Evolutionary conservation across 768 basidiomycete genomes (phyloP).

Genomic region (Xerocomellus amylosporus): DNA sequence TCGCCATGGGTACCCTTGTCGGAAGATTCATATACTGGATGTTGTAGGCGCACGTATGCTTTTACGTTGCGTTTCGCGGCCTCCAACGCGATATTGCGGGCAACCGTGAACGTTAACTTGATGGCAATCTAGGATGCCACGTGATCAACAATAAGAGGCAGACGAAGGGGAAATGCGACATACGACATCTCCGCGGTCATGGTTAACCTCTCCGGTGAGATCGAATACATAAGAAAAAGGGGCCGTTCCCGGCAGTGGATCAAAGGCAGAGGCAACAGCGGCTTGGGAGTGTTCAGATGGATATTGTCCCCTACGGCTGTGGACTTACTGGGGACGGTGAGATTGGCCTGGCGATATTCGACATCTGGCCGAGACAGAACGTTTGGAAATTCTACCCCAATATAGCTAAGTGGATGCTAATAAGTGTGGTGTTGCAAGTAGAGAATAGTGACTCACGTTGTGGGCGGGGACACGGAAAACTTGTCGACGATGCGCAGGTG

Average conservation of each 20-base stretch:
- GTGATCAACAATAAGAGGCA: constrained; percentile 3
- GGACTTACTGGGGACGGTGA: constrained; percentile 65
- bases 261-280: constrained; percentile 64
- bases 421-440: constrained; percentile 12
- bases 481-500: constrained; percentile 72
- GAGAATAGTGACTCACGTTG: constrained; percentile 50
- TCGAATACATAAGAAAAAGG: constrained; percentile 83
- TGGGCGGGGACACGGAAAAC: constrained; percentile 69
- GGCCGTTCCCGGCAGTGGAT: constrained; percentile 65
- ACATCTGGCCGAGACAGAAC: constrained; percentile 66
- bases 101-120: constrained; percentile 66
- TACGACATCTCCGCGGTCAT: constrained; percentile 75
- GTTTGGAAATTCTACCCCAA: constrained; percentile 71
- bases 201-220: constrained; percentile 75
- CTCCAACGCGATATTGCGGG: constrained; percentile 68
- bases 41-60: constrained; percentile 74
- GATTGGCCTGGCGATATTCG: constrained; percentile 79
- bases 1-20: constrained; percentile 66
- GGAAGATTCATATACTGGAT: constrained; percentile 74
- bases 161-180: constrained; percentile 20
- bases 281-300: constrained; percentile 40
- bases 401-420: constrained; percentile 49
- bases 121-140: constrained; percentile 63
- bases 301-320: neutral
- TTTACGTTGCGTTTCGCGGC: constrained; percentile 77